phyloP scores from a whole-genome alignment of 1,284 basidiomycete genomes.

The Ceratobasidium sp. region DNA sequence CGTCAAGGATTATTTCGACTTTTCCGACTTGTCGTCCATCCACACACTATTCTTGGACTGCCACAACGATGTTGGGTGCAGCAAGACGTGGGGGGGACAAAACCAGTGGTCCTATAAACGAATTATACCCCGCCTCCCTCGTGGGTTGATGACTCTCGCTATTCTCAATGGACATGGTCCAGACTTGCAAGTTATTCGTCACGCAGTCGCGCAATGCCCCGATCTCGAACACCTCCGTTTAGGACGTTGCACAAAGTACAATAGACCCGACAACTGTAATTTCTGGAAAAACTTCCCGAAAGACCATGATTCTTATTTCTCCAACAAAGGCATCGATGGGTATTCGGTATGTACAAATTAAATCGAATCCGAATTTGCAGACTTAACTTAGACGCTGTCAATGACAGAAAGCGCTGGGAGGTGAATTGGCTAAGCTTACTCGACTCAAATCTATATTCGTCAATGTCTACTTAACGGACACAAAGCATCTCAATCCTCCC shows the following conservation, averaged over 20 bases:
- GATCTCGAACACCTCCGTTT: slow-evolving; percentile 1
- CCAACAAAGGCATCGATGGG: not conserved
- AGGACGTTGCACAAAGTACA: slow-evolving; percentile 22
- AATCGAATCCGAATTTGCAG: too few relatives aligned
- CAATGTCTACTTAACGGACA: slow-evolving; percentile 7
- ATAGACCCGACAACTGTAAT: not conserved
- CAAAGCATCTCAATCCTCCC: slow-evolving; percentile 7
- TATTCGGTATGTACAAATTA: not conserved
- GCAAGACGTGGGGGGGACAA: not conserved
- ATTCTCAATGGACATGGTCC: slow-evolving; percentile 21
- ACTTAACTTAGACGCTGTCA: too few relatives aligned
- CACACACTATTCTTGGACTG: slow-evolving; percentile 11
- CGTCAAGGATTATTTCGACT: not conserved
- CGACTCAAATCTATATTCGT: slow-evolving; percentile 3
- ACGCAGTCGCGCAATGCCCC: not conserved
- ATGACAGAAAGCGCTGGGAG: slow-evolving; percentile 2
- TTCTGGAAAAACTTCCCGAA: slow-evolving; percentile 3
- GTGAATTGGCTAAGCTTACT: not conserved
- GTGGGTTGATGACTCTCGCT: not conserved
- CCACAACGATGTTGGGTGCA: slow-evolving; percentile 10
- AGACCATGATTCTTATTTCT: slow-evolving; percentile 19
- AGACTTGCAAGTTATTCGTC: not conserved
- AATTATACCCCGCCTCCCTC: not conserved
- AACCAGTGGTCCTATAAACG: slow-evolving; percentile 9
- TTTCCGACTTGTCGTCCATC: not conserved